Base-by-base conservation (phyloP, 1,284 basidiomycete species). In the Chiua sp. region DNA sequence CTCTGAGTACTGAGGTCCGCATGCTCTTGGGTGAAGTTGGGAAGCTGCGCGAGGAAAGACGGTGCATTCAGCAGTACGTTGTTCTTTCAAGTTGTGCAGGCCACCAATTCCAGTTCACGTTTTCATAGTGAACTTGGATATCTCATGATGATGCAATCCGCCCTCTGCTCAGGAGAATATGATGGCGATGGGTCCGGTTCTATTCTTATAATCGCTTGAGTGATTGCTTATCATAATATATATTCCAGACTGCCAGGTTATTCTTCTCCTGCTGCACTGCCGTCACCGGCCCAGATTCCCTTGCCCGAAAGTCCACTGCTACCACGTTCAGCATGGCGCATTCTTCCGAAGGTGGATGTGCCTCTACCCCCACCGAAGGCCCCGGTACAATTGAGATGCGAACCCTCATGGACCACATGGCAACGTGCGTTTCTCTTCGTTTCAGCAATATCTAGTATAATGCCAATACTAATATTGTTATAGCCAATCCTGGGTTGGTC, bases 11-110 rank as follows among this genome's bases (percentile, higher is more conserved):
- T n/a, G 91, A 93, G 75, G 90, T 92, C 7, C 84, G 89, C 32
- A 87, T 90, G 79, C 79, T 93, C 12, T 80, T 93, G 10, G 83
- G 80, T 37, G 91, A 93, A 76, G 91, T 92, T 28, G 89, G 90
- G 47, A 90, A 87, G 64, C 76, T 93, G 47, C 85, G 89, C 26
- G 88, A 91, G 71, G 87, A 92, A 70, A 82, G 85, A 66, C 83
- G 88, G 37, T 82, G 80, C 32, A 77, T 91, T 33, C 87, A 91
- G 76, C 84, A 86, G 90, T 92, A 73, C 56, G 88, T 82, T 33
- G 44, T 49, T 50, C 37, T 47, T n/a, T 28, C 20, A 39, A 42
- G 7, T 18, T n/a, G n/a, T n/a, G n/a, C n/a, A n/a, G 33, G 5
- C 16, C 26, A n/a, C 13, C n/a, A 30, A 22, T 6, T 11, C 33